phyloP scores from a whole-genome alignment of 108 stramenopile genomes.

The Aureococcus anophagefferens region DNA sequence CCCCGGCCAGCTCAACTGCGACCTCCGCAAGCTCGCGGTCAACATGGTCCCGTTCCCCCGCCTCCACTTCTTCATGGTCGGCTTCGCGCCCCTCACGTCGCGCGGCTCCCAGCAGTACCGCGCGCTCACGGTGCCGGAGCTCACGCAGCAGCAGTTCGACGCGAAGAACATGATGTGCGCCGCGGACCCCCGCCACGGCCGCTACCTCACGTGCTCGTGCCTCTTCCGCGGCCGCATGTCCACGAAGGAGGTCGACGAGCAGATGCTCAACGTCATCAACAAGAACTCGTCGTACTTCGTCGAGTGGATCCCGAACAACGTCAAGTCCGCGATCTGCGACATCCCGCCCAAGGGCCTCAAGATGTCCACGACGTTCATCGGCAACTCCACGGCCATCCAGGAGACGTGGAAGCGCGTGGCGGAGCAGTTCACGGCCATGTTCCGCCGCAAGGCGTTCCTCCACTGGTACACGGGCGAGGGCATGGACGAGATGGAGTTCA shows the following conservation, averaged over 20 bases:
- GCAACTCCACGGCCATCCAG: constrained; percentile 66
- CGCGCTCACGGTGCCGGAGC: constrained; percentile 57
- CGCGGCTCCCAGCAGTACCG: constrained; percentile 59
- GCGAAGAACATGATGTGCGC: constrained; percentile 74
- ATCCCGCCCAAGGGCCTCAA: constrained; percentile 65
- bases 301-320: constrained; percentile 81
- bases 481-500: constrained; percentile 86
- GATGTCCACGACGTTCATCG: constrained; percentile 57
- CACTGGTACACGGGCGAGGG: constrained; percentile 74
- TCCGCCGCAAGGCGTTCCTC: constrained; percentile 76
- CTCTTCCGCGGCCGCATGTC: constrained; percentile 63
- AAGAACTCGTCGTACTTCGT: constrained; percentile 93
- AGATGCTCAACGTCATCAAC: constrained; percentile 94
- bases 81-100: constrained; percentile 58
- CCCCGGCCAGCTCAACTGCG: constrained; percentile 79
- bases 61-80: constrained; percentile 71
- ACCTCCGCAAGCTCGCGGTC: constrained; percentile 64
- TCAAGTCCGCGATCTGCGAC: constrained; percentile 79
- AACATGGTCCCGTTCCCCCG: constrained; percentile 72
- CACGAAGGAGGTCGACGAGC: constrained; percentile 88
- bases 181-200: constrained; percentile 60
- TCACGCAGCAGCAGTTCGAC: constrained; percentile 61
- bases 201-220: constrained; percentile 60
- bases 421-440: constrained; percentile 75
- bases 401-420: constrained; percentile 70